A percentile compares a stretch with the other conserved stretches of the same genome.
Conservation (phyloP, 495 filamentous ascomycete species). For the Neurospora sp. region DNA sequence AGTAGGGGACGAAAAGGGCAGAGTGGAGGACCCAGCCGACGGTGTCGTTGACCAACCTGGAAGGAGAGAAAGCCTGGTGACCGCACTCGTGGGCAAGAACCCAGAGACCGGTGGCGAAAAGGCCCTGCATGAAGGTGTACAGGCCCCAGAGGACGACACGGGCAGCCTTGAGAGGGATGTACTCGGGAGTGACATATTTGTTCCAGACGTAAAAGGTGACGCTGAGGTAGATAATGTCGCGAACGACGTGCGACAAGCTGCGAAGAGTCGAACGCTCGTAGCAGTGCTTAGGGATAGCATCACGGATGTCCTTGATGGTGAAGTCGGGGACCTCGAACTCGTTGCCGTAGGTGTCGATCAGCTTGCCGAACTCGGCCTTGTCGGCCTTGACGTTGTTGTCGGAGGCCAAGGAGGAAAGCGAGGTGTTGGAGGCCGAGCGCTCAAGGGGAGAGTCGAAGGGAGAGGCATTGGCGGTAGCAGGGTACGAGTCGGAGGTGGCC, state of each 20-base stretch:
- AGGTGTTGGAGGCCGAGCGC: conserved; percentile 77
- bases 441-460: conserved; percentile 55
- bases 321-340: conserved; percentile 65
- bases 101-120: conserved; percentile 74
- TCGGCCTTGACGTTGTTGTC: conserved; percentile 22
- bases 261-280: conserved; percentile 58
- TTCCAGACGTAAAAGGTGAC: conserved; percentile 58
- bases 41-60: conserved; percentile 71
- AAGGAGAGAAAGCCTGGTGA: conserved; percentile 78
- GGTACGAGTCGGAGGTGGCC: conserved; percentile 41
- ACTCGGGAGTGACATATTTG: conserved; percentile 49
- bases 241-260: conserved; percentile 56
- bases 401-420: conserved; percentile 80
- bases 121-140: conserved; percentile 66
- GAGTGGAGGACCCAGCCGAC: conserved; percentile 81
- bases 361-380: conserved; percentile 37
- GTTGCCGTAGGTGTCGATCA: conserved; percentile 66
- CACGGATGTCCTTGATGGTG: conserved; percentile 70
- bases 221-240: conserved; percentile 55
- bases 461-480: conserved; percentile 51
- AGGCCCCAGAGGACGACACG: conserved; percentile 51
- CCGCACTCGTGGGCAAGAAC: conserved; percentile 83
- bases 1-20: conserved; percentile 74
- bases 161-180: conserved; percentile 47
- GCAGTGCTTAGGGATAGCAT: conserved; percentile 77